Evolutionary conservation across 129 eudicot genomes (phyloP).

Genomic region (Helichrysum umbraculigerum): DNA sequence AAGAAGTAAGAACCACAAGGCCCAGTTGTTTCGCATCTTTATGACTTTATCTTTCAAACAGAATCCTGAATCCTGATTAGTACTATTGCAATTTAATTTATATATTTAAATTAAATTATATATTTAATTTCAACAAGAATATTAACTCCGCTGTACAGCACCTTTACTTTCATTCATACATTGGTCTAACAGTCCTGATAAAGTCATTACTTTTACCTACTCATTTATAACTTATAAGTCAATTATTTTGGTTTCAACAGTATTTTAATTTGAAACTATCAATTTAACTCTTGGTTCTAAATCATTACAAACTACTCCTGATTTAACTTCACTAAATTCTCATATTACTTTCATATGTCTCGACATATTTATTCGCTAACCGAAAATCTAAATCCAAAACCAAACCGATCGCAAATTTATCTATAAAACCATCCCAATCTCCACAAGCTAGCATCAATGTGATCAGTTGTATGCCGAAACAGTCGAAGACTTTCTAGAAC

Average conservation of each 20-base stretch:
- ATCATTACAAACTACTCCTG: neutral
- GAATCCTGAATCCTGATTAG: too few species aligned
- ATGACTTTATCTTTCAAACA: neutral
- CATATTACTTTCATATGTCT: neutral
- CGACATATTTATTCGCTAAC: neutral
- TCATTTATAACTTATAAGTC: too few species aligned
- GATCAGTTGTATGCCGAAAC: slow-evolving; percentile 3
- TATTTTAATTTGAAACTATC: too few species aligned
- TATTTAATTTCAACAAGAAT: neutral
- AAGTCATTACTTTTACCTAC: too few species aligned
- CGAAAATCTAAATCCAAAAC: neutral
- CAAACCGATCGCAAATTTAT: neutral
- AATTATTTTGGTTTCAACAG: too few species aligned
- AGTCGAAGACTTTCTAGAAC: slow-evolving; percentile 17
- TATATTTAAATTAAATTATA: too few species aligned
- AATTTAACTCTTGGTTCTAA: neutral
- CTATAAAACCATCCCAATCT: neutral
- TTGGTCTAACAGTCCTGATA: neutral
- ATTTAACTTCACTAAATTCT: neutral
- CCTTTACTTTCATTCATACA: neutral
- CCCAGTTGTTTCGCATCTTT: neutral
- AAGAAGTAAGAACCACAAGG: too few species aligned
- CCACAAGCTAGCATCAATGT: slow-evolving; percentile 18
- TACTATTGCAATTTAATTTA: neutral
- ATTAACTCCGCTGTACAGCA: neutral